Evolutionary conservation across 345 rosid species (phyloP).

Genomic region (Cardamine chenopodiifolia): DNA sequence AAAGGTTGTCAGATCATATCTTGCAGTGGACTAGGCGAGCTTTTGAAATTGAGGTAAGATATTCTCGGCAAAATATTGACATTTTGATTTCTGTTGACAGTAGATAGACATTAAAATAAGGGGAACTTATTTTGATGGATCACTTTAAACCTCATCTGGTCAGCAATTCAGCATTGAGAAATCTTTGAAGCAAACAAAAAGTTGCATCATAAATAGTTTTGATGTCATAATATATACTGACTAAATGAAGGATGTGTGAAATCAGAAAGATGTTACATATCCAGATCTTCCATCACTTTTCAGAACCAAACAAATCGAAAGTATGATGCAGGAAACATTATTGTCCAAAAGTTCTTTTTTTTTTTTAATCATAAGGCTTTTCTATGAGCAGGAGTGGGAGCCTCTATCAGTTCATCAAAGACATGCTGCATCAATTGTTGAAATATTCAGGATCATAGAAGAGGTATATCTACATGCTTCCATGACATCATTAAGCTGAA

Average conservation of each 20-base stretch:
- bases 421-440: conserved; percentile 83
- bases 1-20: conserved; percentile 69
- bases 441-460: conserved; percentile 95
- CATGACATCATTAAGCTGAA: conserved; percentile 15
- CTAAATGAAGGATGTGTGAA: conserved; percentile 11
- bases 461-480: conserved; percentile 59
- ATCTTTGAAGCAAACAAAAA: not conserved
- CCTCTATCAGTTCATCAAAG: conserved; percentile 88
- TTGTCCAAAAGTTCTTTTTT: conserved; percentile 11
- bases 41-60: conserved; percentile 82
- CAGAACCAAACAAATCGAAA: not conserved
- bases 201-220: conserved; percentile 3
- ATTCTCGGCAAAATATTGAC: conserved; percentile 10
- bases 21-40: conserved; percentile 95
- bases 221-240: not conserved
- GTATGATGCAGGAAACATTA: conserved; percentile 8
- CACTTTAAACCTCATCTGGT: conserved; percentile 16
- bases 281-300: conserved; percentile 13
- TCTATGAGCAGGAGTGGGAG: conserved; percentile 84
- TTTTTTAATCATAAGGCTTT: conserved; percentile 19
- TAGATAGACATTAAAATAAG: conserved; percentile 19
- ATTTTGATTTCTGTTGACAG: conserved; percentile 19
- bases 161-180: conserved; percentile 10
- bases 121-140: conserved; percentile 8
- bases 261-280: conserved; percentile 5